Conservation (phyloP, 2,329 filamentous ascomycete species). For the Exophiala lecanii-corni region DNA sequence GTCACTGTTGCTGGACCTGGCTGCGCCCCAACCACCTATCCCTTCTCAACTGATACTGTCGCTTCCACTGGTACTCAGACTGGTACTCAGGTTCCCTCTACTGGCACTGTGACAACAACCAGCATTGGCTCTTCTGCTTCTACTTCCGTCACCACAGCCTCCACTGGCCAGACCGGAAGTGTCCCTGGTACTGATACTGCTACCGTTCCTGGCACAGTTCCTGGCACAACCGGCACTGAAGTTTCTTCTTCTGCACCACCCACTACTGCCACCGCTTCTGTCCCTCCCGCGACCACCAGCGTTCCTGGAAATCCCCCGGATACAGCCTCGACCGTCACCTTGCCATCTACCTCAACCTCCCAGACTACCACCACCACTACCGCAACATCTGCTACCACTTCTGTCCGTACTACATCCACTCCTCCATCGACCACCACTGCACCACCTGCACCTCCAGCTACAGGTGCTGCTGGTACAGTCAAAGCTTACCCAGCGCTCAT, state of each 20-base stretch:
- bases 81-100: background rate
- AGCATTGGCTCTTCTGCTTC: background rate
- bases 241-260: background rate
- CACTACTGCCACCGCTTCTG: background rate
- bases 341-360: slow-evolving; percentile 10
- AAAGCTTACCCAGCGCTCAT: slow-evolving; percentile 71
- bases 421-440: slow-evolving; percentile 12
- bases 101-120: background rate
- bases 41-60: background rate
- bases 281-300: slow-evolving; percentile 4
- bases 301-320: background rate
- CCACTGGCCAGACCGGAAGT: background rate
- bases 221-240: background rate
- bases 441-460: slow-evolving; percentile 20
- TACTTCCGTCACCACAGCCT: background rate
- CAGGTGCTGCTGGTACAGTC: slow-evolving; percentile 68
- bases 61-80: background rate
- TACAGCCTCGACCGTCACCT: background rate
- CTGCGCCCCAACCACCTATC: background rate
- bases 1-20: slow-evolving; percentile 7
- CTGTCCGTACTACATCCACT: slow-evolving; percentile 12
- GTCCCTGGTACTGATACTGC: slow-evolving; percentile 2
- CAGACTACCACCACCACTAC: slow-evolving; percentile 11
- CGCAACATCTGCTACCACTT: slow-evolving; percentile 9
- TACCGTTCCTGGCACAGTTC: slow-evolving; percentile 3